Evolutionary conservation across 2,329 filamentous ascomycete genomes (phyloP), one percentile per base, ranked within the genome.

Genomic region (Apiospora saccharicola): DNA sequence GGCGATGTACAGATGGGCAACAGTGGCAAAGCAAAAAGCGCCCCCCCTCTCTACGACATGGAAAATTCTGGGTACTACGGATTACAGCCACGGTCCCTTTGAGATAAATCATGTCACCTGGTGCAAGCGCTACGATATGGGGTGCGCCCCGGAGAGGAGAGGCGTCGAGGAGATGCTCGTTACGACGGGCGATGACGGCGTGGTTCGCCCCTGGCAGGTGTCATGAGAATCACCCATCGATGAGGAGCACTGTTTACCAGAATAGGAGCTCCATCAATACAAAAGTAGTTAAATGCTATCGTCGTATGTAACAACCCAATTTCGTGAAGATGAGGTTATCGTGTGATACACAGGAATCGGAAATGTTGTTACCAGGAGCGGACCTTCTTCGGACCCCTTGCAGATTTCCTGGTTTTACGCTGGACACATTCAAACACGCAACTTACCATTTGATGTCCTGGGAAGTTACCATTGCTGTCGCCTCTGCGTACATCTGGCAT

Each of bases 31-130:
- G 72, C 73, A 73, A 70, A 69, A 70, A n/a, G 72, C 78, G 70
- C 72, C 75, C 37, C 37, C 77, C 77, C 57, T 74, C 13, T 75
- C 80, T 64, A 89, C 88, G 0, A 87, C 89, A 73, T 98, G 96
- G 96, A 86, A 87, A 8, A 82, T 96, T 4, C 79, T 97, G 22
- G 90, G 90, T 0, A 88, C 89, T n/a, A 80, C 93, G 1, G 87
- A 92, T 68, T 92, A 91, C 46, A 94, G 92, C 2, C 96, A 99
- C 81, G 95, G 94, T 0, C 94, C 97, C 2, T 98, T 96, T 79
- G 96, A 99, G 83, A 88, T 98, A 75, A 99, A 99, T 79, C 95
- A 98, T 82, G 89, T 96, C 68, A 91, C 90, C 1, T 99, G 96
- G 96, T 95, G 94, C 75, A 90, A 88, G 77, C 88, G 95, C 72